Conservation (phyloP, 108 stramenopile genomes). For the Craspedostauros australis region DNA sequence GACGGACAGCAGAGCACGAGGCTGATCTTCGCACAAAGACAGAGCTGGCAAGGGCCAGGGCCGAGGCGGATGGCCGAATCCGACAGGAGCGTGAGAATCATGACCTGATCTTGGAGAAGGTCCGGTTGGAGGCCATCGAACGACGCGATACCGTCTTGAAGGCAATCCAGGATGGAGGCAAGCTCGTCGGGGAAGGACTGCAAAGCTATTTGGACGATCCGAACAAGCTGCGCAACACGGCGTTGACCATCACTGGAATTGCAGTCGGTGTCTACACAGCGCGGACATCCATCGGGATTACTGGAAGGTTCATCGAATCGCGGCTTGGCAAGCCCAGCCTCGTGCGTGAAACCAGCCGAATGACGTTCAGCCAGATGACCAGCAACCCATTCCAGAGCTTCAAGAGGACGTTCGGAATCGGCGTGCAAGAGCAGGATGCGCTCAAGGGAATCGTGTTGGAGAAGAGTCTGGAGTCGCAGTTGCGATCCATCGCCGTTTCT, state of each 20-base stretch:
- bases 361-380: constrained; percentile 55
- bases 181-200: constrained; percentile 82
- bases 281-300: constrained; percentile 83
- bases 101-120: constrained; percentile 90
- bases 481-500: constrained; percentile 88
- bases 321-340: constrained; percentile 95
- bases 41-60: constrained; percentile 84
- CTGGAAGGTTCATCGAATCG: constrained; percentile 90
- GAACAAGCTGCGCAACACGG: constrained; percentile 89
- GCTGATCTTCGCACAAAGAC: constrained; percentile 87
- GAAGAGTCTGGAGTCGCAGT: constrained; percentile 71
- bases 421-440: constrained; percentile 70
- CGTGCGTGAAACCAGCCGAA: constrained; percentile 93
- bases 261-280: constrained; percentile 93
- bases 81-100: constrained; percentile 95
- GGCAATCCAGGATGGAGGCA: constrained; percentile 86
- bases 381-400: constrained; percentile 42
- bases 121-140: constrained; percentile 81
- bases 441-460: constrained; percentile 94
- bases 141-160: constrained; percentile 89
- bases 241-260: constrained; percentile 84
- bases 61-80: constrained; percentile 94
- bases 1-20: constrained; percentile 96
- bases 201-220: constrained; percentile 79
- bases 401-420: constrained; percentile 63